Evolutionary conservation across 2,329 filamentous ascomycete genomes (phyloP).

Genomic region (Leptographium flavum): DNA sequence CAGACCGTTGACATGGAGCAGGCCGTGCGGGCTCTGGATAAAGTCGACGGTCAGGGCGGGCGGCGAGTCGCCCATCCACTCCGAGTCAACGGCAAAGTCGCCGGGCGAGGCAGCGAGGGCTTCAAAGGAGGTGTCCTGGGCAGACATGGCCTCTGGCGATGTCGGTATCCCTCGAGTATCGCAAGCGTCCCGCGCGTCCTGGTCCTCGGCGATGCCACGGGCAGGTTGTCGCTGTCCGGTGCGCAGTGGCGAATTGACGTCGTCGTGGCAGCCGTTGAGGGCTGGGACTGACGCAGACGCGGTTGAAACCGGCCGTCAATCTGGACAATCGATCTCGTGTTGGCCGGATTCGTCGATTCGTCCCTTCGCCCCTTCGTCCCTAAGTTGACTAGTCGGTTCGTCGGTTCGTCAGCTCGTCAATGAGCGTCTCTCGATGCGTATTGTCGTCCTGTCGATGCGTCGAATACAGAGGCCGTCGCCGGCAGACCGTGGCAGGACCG

Average conservation of each 20-base stretch:
- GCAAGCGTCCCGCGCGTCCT: neutral
- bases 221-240: neutral
- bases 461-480: neutral
- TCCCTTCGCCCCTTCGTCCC: no score
- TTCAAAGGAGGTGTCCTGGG: conserved; percentile 11
- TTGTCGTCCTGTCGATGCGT: neutral
- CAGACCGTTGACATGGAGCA: conserved; percentile 3
- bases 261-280: neutral
- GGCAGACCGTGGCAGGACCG: neutral
- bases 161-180: neutral
- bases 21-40: conserved; percentile 9
- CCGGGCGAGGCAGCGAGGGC: conserved; percentile 12
- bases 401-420: no score
- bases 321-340: no score
- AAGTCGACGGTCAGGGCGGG: conserved; percentile 12
- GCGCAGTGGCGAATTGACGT: neutral
- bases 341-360: no score
- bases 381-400: no score
- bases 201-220: neutral
- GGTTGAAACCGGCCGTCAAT: neutral
- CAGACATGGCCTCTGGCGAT: conserved; percentile 7
- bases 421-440: no score
- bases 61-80: conserved; percentile 13
- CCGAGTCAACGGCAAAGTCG: conserved; percentile 12
- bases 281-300: neutral